Conservation (phyloP, 2,329 filamentous ascomycete species). For the Hypomyces perniciosus region DNA sequence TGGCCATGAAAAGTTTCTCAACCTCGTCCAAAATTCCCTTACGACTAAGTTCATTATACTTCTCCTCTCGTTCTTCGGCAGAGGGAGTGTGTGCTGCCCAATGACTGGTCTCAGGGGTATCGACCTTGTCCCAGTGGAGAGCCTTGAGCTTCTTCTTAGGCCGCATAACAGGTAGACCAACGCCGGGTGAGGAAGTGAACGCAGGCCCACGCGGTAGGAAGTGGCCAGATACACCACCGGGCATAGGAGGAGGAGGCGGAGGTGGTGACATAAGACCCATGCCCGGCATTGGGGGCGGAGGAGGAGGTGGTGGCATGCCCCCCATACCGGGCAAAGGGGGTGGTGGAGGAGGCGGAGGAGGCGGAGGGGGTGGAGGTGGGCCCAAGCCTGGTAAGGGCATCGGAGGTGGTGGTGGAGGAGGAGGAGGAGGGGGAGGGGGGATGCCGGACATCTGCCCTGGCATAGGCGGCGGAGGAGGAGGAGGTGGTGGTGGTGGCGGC, state of each 20-base stretch:
- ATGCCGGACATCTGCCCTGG: constrained; percentile 28
- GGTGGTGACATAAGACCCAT: constrained; percentile 36
- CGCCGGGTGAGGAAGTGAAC: constrained; percentile 47
- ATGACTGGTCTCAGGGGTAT: constrained; percentile 82
- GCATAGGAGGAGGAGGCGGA: constrained; percentile 58
- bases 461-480: constrained; percentile 29
- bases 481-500: constrained; percentile 34
- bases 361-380: constrained; percentile 41
- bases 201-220: constrained; percentile 63
- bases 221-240: constrained; percentile 65
- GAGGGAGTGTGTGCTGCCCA: constrained; percentile 86
- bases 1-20: constrained; percentile 94
- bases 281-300: constrained; percentile 38
- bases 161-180: constrained; percentile 72
- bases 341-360: constrained; percentile 38
- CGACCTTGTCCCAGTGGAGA: constrained; percentile 98
- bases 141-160: constrained; percentile 99
- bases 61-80: constrained; percentile 86
- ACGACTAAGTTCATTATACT: constrained; percentile 85
- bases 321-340: constrained; percentile 40
- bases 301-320: constrained; percentile 18
- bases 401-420: constrained; percentile 28
- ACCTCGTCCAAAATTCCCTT: constrained; percentile 97
- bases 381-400: constrained; percentile 35
- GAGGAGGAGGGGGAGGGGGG: constrained; percentile 32